These are phyloP conservation scores for Nepenthes alata DNA, from an alignment of 179 eudicot genomes.

Conservation along the genomic window DNA sequence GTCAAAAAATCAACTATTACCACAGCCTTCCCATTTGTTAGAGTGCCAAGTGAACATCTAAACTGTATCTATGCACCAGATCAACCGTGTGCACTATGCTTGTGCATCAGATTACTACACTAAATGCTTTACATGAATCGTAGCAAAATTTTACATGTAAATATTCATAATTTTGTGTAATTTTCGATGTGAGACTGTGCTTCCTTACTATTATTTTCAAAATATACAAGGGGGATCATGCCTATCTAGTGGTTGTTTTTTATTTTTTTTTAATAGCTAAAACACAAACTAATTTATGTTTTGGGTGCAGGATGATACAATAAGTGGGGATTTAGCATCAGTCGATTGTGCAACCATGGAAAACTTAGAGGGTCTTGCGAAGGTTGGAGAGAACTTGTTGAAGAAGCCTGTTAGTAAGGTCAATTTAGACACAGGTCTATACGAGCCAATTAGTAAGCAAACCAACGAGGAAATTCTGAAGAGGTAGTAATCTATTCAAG, in stretches of 20 bases:
- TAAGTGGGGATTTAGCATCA: conserved; percentile 13
- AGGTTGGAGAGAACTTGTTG: conserved; percentile 16
- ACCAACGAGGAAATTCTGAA: conserved; percentile 16
- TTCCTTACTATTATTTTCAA: no score
- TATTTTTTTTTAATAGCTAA: no score
- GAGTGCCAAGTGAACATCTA: no score
- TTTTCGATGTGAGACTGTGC: no score
- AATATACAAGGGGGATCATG: neutral
- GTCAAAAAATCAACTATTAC: no score
- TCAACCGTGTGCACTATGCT: no score
- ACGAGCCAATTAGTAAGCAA: conserved; percentile 12
- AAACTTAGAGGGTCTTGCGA: conserved; percentile 23
- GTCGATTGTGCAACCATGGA: conserved; percentile 22
- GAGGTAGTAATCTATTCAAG: conserved; percentile 6
- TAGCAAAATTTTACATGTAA: no score
- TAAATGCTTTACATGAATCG: no score
- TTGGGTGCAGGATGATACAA: conserved; percentile 13
- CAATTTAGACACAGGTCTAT: conserved; percentile 15
- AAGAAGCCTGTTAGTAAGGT: conserved; percentile 18
- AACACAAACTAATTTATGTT: neutral
- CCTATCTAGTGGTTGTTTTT: neutral
- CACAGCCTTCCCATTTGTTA: no score
- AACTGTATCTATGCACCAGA: no score
- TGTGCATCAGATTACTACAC: no score
- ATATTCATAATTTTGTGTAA: no score